Evolutionary conservation across 805 yeast species (phyloP).

Genomic region (Metschnikowia kunwiensis): DNA sequence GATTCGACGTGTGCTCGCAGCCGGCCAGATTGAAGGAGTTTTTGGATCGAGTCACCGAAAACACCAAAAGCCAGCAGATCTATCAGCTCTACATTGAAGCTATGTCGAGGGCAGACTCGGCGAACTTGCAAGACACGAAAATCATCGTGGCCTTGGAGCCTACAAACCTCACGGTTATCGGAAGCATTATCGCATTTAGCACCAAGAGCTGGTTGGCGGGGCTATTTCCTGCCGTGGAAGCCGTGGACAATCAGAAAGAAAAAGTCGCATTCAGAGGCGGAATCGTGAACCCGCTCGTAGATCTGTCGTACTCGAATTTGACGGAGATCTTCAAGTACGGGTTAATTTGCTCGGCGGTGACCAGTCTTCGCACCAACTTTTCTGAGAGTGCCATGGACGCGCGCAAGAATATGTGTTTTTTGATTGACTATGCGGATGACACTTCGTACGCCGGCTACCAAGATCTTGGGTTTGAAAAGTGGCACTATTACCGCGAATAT

Average conservation of each 20-base stretch:
- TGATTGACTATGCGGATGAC: conserved; percentile 37
- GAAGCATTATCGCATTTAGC: conserved; percentile 48
- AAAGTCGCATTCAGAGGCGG: conserved; percentile 40
- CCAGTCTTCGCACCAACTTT: conserved; percentile 22
- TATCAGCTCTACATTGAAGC: conserved; percentile 38
- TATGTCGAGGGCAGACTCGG: conserved; percentile 26
- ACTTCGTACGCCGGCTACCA: conserved; percentile 34
- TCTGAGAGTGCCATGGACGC: conserved; percentile 22
- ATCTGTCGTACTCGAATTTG: conserved; percentile 50
- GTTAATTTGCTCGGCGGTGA: conserved; percentile 45
- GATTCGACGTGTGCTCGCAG: conserved; percentile 53
- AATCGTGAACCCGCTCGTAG: conserved; percentile 51
- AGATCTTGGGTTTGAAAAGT: conserved; percentile 41
- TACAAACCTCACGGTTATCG: conserved; percentile 49
- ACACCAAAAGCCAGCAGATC: conserved; percentile 20
- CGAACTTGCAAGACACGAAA: conserved; percentile 36
- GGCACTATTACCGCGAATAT: conserved; percentile 37
- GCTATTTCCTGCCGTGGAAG: conserved; percentile 50
- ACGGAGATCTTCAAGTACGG: conserved; percentile 55
- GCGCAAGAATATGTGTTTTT: conserved; percentile 32
- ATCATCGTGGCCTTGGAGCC: conserved; percentile 55
- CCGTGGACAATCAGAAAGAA: conserved; percentile 25
- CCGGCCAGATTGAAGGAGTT: conserved; percentile 41
- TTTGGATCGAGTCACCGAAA: conserved; percentile 26
- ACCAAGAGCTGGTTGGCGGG: conserved; percentile 43